These are phyloP conservation scores for Nicotiana obtusifolia DNA, from an alignment of 257 asterid species.

Conservation along the genomic window DNA sequence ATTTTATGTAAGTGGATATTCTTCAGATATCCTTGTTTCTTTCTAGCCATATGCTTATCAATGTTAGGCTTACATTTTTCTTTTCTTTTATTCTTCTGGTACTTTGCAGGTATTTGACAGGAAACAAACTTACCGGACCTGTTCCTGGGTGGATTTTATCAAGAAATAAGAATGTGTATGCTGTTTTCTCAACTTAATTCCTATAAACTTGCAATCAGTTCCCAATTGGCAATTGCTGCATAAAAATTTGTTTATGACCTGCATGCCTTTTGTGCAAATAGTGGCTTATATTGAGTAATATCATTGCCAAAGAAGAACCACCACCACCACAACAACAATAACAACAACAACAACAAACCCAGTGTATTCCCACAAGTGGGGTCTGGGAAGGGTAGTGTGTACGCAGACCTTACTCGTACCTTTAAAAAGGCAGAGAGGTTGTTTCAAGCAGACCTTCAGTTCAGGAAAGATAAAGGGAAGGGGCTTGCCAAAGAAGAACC, in stretches of 20 bases:
- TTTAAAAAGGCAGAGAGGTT: no score
- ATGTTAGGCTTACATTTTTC: slow-evolving; percentile 2
- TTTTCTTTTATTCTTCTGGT: slow-evolving; percentile 1
- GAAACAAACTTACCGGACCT: slow-evolving; percentile 64
- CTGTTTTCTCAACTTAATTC: slow-evolving; percentile 6
- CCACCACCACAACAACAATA: no score
- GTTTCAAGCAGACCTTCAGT: no score
- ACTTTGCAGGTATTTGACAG: slow-evolving; percentile 57
- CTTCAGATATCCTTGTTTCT: slow-evolving; percentile 11
- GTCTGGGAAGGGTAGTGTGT: no score
- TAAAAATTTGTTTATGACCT: not conserved
- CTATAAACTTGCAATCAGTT: not conserved
- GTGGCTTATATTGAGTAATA: not conserved
- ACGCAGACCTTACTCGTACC: no score
- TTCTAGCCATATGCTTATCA: slow-evolving; percentile 5
- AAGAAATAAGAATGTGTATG: slow-evolving; percentile 74
- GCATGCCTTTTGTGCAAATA: not conserved
- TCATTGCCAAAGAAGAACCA: not conserved
- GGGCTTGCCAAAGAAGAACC: not conserved
- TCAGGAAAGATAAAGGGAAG: no score
- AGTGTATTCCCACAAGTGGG: no score
- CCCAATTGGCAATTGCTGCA: not conserved
- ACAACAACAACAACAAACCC: no score
- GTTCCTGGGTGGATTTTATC: slow-evolving; percentile 57
- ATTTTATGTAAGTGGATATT: slow-evolving; percentile 59